Percentiles rank a stretch among this genome's conserved stretches.
phyloP scores from a whole-genome alignment of 306 rosid genomes.

The Dalbergia cultrata region DNA sequence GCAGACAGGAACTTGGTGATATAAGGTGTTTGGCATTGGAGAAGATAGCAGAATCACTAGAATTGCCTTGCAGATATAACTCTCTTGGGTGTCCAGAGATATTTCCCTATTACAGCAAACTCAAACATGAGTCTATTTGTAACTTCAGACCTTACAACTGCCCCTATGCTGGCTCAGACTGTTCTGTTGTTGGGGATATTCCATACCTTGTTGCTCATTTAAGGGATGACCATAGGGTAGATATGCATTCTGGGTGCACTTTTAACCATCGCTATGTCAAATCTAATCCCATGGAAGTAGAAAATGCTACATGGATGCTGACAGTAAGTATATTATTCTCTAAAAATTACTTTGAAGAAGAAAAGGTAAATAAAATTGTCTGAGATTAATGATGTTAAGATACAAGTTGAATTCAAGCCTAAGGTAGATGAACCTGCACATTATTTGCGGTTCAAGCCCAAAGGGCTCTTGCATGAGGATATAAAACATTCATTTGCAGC shows the following conservation, averaged over 20 bases:
- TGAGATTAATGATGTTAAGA: neutral
- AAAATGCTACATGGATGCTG: constrained; percentile 81
- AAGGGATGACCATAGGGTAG: constrained; percentile 73
- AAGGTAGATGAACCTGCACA: no score
- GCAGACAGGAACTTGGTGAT: constrained; percentile 74
- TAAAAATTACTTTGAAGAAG: neutral
- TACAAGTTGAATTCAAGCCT: no score
- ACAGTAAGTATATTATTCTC: constrained; percentile 58
- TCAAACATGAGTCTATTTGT: constrained; percentile 70
- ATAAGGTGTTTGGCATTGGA: constrained; percentile 76
- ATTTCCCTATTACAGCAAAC: constrained; percentile 75
- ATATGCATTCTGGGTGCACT: constrained; percentile 75
- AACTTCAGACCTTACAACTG: constrained; percentile 76
- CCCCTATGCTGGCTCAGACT: constrained; percentile 75
- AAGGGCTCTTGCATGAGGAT: no score
- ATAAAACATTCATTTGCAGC: no score
- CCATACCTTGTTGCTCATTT: constrained; percentile 67
- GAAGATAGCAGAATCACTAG: constrained; percentile 75
- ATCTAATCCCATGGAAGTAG: constrained; percentile 77
- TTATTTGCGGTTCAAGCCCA: no score
- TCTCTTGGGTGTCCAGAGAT: constrained; percentile 71
- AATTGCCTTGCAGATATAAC: constrained; percentile 67
- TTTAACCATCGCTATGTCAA: constrained; percentile 79
- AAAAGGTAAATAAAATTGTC: constrained; percentile 21
- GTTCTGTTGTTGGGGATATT: constrained; percentile 67